Evolutionary conservation across 169 alveolate genomes (phyloP), one percentile per base, ranked within the genome.

Genomic region (Plasmodium berghei): DNA sequence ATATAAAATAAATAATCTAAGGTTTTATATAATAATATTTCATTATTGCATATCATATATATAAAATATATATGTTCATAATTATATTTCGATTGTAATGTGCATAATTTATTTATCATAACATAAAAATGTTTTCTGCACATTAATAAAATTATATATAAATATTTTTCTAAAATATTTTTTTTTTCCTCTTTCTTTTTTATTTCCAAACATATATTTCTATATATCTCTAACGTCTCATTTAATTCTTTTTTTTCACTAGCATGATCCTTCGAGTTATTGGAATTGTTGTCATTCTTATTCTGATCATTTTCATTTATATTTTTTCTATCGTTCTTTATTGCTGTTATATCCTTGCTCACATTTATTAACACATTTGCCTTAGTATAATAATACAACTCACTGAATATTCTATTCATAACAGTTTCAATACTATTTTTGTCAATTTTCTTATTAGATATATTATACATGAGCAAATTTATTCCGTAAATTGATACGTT

Each of bases 1-100:
- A 86, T 34, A 22, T 86, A 72, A 46, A 86, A 86, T 46, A 86
- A 46, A 48, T 86, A 86, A 66, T 86, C 87, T 52, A 86, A 46
- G 18, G 87, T 55, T n/a, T 71, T 71, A 86, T 42, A 49, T 48
- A 86, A 61, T 34, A 86, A 46, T n/a, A n/a, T 28, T 63, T 86
- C 58, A 54, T 71, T 86, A 40, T 86, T 86, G 48, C 91, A 86
- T 24, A 86, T 86, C 91, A 86, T 86, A 42, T 71, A 72, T 26
- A 86, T 72, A 45, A 86, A 86, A 22, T 86, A 86, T 24, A 71
- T 48, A 24, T 86, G 91, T 34, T 72, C 91, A 22, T 86, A 86
- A n/a, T 63, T 69, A 72, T 86, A 86, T 40, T 86, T 86, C 14
- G 87, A 42, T 64, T 86, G 55, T 28, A 86, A 52, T 9, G 73